Conservation (phyloP, 176 grass and related monocot species). For the Aegilops sharonensis region DNA sequence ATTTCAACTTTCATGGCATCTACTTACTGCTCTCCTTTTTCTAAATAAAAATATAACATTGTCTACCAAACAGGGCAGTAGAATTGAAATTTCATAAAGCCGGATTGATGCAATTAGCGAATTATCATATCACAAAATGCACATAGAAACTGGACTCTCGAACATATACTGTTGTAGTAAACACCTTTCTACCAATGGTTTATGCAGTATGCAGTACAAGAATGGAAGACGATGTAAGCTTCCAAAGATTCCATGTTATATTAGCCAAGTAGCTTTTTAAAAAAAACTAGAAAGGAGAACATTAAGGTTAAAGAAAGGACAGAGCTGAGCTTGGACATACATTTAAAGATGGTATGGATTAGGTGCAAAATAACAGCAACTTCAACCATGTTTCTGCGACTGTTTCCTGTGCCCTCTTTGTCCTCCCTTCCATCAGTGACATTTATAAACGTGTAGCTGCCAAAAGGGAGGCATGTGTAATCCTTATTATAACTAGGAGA, state of each 20-base stretch:
- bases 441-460: conserved; percentile 60
- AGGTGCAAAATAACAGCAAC: conserved; percentile 61
- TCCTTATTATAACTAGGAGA: conserved; percentile 46
- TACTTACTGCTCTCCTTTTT: background rate
- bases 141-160: background rate
- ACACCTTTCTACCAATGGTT: conserved; percentile 8
- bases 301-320: background rate
- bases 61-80: background rate
- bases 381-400: conserved; percentile 65
- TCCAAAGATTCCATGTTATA: background rate
- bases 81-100: background rate
- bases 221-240: background rate
- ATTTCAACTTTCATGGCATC: background rate
- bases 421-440: conserved; percentile 70
- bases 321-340: conserved; percentile 29
- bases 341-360: conserved; percentile 53
- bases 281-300: background rate
- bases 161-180: background rate
- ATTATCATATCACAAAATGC: background rate
- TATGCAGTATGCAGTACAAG: background rate
- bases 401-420: conserved; percentile 47
- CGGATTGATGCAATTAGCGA: background rate
- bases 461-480: conserved; percentile 39
- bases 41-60: background rate
- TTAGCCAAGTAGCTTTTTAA: background rate